Percentiles rank a stretch among this genome's conserved stretches.
Evolutionary conservation across 192 early-diverging fungal genomes (phyloP).

Genomic region (Entomortierella parvispora): DNA sequence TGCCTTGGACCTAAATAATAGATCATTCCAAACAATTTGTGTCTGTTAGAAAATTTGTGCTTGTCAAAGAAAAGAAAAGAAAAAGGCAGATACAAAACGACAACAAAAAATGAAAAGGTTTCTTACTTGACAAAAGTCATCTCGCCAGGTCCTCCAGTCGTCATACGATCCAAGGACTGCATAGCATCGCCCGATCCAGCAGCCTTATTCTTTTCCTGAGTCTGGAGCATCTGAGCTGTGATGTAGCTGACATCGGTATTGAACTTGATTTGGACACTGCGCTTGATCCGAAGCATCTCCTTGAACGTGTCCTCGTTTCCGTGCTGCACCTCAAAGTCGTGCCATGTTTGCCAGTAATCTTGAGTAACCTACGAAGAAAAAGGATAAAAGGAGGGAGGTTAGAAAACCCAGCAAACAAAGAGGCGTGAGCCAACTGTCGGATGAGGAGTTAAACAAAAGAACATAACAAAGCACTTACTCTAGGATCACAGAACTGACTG

Average conservation of each 20-base stretch:
- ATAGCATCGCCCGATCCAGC: conserved; percentile 39
- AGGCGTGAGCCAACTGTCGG: too few species aligned
- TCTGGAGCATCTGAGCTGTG: conserved; percentile 47
- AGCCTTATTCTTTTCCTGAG: conserved; percentile 38
- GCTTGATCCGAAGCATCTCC: conserved; percentile 96
- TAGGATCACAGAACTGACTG: conserved; percentile 89
- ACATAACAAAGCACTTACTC: conserved; percentile 53
- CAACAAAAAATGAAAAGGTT: neutral
- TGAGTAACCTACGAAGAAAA: conserved; percentile 54
- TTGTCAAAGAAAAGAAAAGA: too few species aligned
- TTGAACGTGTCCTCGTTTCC: conserved; percentile 99
- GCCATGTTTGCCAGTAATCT: conserved; percentile 91
- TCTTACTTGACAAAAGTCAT: conserved; percentile 53
- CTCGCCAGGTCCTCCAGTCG: conserved; percentile 39
- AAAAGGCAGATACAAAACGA: neutral
- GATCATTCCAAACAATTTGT: neutral
- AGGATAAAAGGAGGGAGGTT: neutral
- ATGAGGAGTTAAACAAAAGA: too few species aligned
- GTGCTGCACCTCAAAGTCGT: conserved; percentile 96
- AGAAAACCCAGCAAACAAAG: too few species aligned
- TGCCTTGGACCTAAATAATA: conserved; percentile 24
- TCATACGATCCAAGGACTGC: conserved; percentile 51
- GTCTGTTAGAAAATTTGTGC: neutral
- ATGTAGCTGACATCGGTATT: conserved; percentile 75
- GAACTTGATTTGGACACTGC: conserved; percentile 85